Percentiles rank a stretch among this genome's conserved stretches.
phyloP scores from a whole-genome alignment of 1,284 basidiomycete genomes.

The Salmacisia buchloeana region DNA sequence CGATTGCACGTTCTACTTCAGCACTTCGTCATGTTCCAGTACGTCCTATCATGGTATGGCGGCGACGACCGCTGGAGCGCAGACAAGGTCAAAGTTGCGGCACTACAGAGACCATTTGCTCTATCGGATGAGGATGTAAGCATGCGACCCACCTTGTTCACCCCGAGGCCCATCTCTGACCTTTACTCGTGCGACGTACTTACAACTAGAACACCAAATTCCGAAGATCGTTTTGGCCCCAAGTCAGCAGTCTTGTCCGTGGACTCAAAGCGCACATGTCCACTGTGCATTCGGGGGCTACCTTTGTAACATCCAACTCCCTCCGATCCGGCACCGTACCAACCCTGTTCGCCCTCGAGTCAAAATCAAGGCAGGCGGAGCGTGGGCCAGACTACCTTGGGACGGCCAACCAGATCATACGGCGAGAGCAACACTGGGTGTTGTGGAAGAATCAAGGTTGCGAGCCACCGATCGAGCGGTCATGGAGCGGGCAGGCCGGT shows the following conservation, averaged over 20 bases:
- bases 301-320: background rate
- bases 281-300: background rate
- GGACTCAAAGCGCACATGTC: background rate
- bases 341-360: background rate
- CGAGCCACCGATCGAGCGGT: slow-evolving; percentile 35
- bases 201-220: background rate
- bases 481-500: slow-evolving; percentile 7
- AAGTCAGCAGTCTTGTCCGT: background rate
- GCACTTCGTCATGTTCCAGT: slow-evolving; percentile 72
- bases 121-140: slow-evolving; percentile 35
- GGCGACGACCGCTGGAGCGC: slow-evolving; percentile 58
- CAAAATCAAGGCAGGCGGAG: background rate
- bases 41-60: slow-evolving; percentile 66
- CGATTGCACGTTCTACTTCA: slow-evolving; percentile 86
- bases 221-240: background rate
- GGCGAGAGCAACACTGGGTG: background rate
- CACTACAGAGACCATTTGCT: slow-evolving; percentile 25
- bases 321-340: background rate
- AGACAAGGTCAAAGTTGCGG: slow-evolving; percentile 37
- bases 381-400: background rate
- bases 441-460: background rate
- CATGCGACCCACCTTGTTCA: background rate
- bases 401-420: background rate
- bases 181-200: background rate
- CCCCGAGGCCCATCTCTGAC: background rate